phyloP scores from a whole-genome alignment of 2,329 filamentous ascomycete genomes.

The Penicillium sp. region DNA sequence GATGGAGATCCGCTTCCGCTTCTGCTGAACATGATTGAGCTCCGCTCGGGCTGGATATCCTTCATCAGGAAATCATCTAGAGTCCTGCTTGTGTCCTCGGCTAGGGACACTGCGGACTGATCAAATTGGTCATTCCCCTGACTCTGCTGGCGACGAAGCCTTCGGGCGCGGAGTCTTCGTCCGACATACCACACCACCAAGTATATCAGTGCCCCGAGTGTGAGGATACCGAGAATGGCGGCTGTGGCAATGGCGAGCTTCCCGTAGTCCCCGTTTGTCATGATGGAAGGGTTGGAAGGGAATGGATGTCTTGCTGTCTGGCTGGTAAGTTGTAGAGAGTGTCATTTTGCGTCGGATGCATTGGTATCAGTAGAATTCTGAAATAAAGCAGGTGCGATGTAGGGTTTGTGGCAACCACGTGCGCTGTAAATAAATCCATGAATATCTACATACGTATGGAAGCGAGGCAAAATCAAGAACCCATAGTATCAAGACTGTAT shows the following conservation, averaged over 20 bases:
- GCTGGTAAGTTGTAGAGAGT: not conserved
- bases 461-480: not conserved
- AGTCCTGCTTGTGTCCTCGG: conserved; percentile 21
- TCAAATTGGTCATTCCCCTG: conserved; percentile 18
- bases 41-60: conserved; percentile 23
- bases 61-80: conserved; percentile 21
- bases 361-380: not conserved
- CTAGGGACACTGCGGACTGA: conserved; percentile 20
- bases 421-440: not conserved
- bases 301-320: not conserved
- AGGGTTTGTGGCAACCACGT: not conserved
- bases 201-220: conserved; percentile 22
- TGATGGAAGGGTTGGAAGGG: not conserved
- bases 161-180: conserved; percentile 17
- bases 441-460: not conserved
- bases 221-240: conserved; percentile 23
- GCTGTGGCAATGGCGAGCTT: conserved; percentile 32
- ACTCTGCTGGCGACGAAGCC: conserved; percentile 15
- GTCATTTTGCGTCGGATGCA: not conserved
- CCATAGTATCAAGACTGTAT: no score
- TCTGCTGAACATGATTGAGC: conserved; percentile 32
- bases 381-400: not conserved
- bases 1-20: conserved; percentile 28
- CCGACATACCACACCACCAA: conserved; percentile 25
- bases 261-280: conserved; percentile 19